A percentile compares a stretch with the other conserved stretches of the same genome.
Conservation (phyloP, 1,284 basidiomycete genomes). For the Rhodotorula sp. region DNA sequence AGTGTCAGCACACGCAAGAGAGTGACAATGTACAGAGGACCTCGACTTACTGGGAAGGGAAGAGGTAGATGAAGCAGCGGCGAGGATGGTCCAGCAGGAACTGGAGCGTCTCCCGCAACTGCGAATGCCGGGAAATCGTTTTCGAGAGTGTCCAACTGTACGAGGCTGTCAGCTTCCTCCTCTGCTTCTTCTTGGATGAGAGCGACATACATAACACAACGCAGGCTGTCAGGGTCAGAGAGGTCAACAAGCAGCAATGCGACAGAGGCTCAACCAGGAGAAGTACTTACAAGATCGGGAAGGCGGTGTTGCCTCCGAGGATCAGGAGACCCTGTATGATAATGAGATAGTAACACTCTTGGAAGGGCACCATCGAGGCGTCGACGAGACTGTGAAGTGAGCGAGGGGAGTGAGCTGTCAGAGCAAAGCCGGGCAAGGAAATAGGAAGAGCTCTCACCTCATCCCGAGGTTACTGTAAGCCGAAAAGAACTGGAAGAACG, state of each 20-base stretch:
- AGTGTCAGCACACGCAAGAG: no score
- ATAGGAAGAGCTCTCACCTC: conserved; percentile 30
- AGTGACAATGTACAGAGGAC: background rate
- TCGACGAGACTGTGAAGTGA: conserved; percentile 62
- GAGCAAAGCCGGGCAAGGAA: no score
- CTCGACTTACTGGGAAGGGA: conserved; percentile 67
- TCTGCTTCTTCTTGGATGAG: background rate
- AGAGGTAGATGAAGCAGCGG: conserved; percentile 87
- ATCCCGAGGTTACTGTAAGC: conserved; percentile 86
- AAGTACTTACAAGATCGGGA: conserved; percentile 59
- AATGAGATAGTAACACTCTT: conserved; percentile 77
- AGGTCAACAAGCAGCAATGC: background rate
- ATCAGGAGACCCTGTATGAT: conserved; percentile 63
- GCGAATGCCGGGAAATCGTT: conserved; percentile 60
- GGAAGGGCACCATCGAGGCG: conserved; percentile 82
- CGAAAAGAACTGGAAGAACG: conserved; percentile 79
- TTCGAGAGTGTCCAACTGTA: conserved; percentile 67
- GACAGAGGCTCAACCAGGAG: background rate
- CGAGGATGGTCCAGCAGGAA: conserved; percentile 97
- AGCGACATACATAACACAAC: conserved; percentile 55
- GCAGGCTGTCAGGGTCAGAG: background rate
- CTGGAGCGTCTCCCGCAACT: conserved; percentile 72
- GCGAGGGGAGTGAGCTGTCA: no score
- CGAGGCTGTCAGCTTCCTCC: conserved; percentile 53
- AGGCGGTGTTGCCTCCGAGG: conserved; percentile 86